These are phyloP conservation scores for Phytophthora quininea DNA, from an alignment of 352 stramenopile genomes.

Conservation along the genomic window DNA sequence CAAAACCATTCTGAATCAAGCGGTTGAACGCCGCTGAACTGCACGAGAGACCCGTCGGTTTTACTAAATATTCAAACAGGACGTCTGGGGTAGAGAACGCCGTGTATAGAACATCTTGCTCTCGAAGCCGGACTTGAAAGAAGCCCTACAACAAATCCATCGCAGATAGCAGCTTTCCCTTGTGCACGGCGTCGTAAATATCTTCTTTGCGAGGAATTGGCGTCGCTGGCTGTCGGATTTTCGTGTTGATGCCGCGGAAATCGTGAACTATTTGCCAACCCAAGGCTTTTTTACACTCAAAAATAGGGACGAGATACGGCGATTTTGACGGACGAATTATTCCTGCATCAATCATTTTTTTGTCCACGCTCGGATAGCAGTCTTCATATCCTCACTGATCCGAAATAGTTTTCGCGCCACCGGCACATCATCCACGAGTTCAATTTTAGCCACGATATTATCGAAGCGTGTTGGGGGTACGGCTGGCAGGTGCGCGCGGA, in stretches of 20 bases:
- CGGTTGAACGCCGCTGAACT: constrained; percentile 1
- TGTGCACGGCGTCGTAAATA: neutral
- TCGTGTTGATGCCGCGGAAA: too few species aligned
- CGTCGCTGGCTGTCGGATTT: too few species aligned
- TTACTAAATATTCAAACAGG: constrained; percentile 6
- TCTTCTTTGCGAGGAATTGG: too few species aligned
- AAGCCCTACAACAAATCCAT: constrained; percentile 1
- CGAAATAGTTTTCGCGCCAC: neutral
- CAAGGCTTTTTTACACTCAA: too few species aligned
- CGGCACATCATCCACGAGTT: neutral
- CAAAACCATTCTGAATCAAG: constrained; percentile 4
- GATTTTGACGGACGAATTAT: too few species aligned
- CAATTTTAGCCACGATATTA: neutral
- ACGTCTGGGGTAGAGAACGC: neutral
- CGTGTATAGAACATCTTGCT: constrained; percentile 3
- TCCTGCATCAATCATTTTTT: too few species aligned
- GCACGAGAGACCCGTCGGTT: constrained; percentile 4
- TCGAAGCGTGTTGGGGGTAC: neutral
- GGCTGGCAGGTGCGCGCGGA: neutral
- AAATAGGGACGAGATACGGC: too few species aligned
- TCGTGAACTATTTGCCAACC: too few species aligned
- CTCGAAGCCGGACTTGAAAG: constrained; percentile 1
- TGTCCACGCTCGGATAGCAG: neutral
- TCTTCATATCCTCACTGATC: neutral
- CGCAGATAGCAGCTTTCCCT: constrained; percentile 4